phyloP scores from a whole-genome alignment of 2,329 filamentous ascomycete genomes.

The Blumeria graminis region DNA sequence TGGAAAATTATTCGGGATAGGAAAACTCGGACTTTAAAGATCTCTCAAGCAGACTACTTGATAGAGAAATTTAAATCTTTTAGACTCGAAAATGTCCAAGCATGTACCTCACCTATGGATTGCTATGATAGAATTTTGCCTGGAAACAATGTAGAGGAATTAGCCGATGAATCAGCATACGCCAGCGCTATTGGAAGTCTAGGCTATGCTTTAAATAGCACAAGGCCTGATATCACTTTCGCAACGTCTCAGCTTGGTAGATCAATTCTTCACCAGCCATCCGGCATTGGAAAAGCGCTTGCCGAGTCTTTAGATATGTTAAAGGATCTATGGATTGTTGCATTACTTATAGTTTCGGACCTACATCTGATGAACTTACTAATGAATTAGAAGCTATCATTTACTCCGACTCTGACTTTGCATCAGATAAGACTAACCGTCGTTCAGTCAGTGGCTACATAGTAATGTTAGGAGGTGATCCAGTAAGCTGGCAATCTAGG shows the following conservation, averaged over 20 bases:
- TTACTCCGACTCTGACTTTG: background rate
- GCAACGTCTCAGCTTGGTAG: background rate
- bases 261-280: background rate
- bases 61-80: background rate
- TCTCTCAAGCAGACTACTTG: background rate
- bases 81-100: background rate
- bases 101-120: background rate
- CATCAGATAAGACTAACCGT: background rate
- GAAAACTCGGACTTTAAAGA: background rate
- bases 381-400: background rate
- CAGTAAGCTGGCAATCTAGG: background rate
- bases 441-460: background rate
- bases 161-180: background rate
- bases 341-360: background rate
- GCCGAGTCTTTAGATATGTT: background rate
- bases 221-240: background rate
- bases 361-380: background rate
- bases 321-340: background rate
- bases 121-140: background rate
- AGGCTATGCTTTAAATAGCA: background rate
- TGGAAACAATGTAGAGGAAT: background rate
- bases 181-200: slow-evolving; percentile 1
- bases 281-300: background rate
- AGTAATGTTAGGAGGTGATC: background rate
- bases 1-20: background rate